Evolutionary conservation across 1,284 basidiomycete species (phyloP).

Genomic region (Cryptococcus hybrid): DNA sequence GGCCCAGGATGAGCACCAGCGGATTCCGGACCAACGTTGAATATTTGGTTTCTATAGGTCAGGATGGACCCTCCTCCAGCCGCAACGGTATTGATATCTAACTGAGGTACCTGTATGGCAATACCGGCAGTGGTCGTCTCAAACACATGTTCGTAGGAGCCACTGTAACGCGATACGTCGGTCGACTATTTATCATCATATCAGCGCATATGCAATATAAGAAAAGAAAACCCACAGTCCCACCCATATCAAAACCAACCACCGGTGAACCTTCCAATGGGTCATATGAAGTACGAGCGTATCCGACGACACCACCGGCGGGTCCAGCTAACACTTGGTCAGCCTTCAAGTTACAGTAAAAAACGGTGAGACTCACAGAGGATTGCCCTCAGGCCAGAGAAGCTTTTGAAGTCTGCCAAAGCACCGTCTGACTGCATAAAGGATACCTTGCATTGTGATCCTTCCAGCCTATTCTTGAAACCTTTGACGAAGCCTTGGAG

Average conservation of each 20-base stretch:
- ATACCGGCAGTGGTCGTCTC: slow-evolving; percentile 77
- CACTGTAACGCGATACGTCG: slow-evolving; percentile 58
- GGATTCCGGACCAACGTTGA: slow-evolving; percentile 35
- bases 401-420: slow-evolving; percentile 28
- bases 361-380: slow-evolving; percentile 19
- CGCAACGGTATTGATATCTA: slow-evolving; percentile 47
- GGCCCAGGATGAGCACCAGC: slow-evolving; percentile 39
- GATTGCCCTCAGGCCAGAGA: slow-evolving; percentile 40
- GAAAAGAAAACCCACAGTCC: slow-evolving; percentile 3
- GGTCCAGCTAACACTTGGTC: slow-evolving; percentile 43
- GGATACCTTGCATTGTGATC: slow-evolving; percentile 44
- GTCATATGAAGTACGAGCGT: slow-evolving; percentile 44
- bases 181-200: slow-evolving; percentile 55
- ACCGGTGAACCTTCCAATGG: slow-evolving; percentile 31
- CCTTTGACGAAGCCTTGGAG: slow-evolving; percentile 51
- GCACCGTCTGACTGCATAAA: slow-evolving; percentile 55
- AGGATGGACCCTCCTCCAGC: slow-evolving; percentile 50
- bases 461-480: slow-evolving; percentile 45
- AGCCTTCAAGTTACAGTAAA: background rate
- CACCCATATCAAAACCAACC: slow-evolving; percentile 57
- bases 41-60: slow-evolving; percentile 46
- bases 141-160: slow-evolving; percentile 39
- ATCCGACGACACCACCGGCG: slow-evolving; percentile 57
- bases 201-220: background rate
- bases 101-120: slow-evolving; percentile 34